These are phyloP conservation scores for Cladophialophora bantiana DNA, from an alignment of 2,329 filamentous ascomycete genomes.

Conservation along the genomic window DNA sequence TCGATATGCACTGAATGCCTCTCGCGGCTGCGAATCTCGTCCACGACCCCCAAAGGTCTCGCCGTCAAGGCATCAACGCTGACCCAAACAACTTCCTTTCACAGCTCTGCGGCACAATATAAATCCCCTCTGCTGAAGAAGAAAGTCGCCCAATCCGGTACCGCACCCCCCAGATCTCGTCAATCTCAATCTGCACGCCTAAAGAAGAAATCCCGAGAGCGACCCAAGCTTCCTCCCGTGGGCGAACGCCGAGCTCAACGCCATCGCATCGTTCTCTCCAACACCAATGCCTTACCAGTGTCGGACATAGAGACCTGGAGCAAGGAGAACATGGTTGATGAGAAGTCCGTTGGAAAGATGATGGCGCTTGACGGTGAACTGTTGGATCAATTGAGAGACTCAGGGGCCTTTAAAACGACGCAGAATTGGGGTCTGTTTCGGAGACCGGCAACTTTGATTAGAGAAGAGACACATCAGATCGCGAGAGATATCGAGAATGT, in stretches of 20 bases:
- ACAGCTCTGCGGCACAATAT: slow-evolving; percentile 52
- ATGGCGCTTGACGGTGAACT: slow-evolving; percentile 69
- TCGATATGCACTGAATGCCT: slow-evolving; percentile 37
- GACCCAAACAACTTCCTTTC: slow-evolving; percentile 46
- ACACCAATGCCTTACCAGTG: slow-evolving; percentile 88
- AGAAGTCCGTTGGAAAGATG: slow-evolving; percentile 68
- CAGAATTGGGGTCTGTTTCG: slow-evolving; percentile 90
- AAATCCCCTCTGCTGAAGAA: slow-evolving; percentile 59
- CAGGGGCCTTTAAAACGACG: slow-evolving; percentile 87
- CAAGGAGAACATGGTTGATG: slow-evolving; percentile 61
- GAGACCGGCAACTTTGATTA: slow-evolving; percentile 77
- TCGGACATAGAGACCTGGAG: slow-evolving; percentile 69
- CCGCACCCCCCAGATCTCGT: slow-evolving; percentile 1
- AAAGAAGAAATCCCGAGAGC: slow-evolving; percentile 52
- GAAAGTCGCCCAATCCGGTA: slow-evolving; percentile 4
- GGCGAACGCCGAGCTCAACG: slow-evolving; percentile 88
- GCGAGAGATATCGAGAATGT: slow-evolving; percentile 68
- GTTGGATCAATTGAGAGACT: slow-evolving; percentile 80
- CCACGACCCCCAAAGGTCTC: neutral
- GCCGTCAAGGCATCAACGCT: slow-evolving; percentile 8
- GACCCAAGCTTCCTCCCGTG: slow-evolving; percentile 65
- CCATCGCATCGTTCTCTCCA: slow-evolving; percentile 90
- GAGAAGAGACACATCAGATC: slow-evolving; percentile 78
- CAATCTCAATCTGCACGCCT: slow-evolving; percentile 52
- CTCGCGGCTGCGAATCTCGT: slow-evolving; percentile 31